Percentiles rank a stretch among this genome's conserved stretches.
phyloP scores from a whole-genome alignment of 2,329 filamentous ascomycete species.

The Hypomyces rosellus region DNA sequence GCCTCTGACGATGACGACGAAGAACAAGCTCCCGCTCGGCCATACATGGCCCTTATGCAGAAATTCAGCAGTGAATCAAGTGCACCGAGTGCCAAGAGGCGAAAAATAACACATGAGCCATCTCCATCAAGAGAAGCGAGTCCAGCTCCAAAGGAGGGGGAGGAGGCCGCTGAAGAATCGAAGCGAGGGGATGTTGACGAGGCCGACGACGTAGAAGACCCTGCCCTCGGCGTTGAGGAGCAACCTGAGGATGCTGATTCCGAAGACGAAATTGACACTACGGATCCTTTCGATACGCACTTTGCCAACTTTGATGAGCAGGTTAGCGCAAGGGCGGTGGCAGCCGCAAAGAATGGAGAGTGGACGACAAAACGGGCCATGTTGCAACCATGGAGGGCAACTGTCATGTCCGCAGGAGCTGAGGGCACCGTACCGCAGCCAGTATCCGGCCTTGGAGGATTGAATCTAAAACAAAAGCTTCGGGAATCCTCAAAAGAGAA shows the following conservation, averaged over 20 bases:
- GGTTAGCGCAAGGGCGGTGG: constrained; percentile 47
- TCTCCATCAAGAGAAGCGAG: constrained; percentile 17
- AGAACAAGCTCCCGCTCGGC: constrained; percentile 36
- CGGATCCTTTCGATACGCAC: constrained; percentile 75
- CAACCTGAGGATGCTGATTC: constrained; percentile 33
- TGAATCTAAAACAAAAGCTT: constrained; percentile 68
- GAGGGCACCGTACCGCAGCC: constrained; percentile 26
- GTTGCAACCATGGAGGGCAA: constrained; percentile 41
- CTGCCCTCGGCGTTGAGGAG: constrained; percentile 18
- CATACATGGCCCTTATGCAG: constrained; percentile 54
- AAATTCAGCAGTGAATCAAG: constrained; percentile 44
- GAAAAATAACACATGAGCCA: constrained; percentile 44
- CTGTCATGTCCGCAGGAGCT: constrained; percentile 40
- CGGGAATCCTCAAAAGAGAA: constrained; percentile 47
- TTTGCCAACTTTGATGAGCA: constrained; percentile 64
- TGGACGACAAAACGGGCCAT: constrained; percentile 46
- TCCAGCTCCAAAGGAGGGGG: constrained; percentile 29
- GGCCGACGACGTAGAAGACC: constrained; percentile 14
- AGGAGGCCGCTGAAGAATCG: constrained; percentile 33
- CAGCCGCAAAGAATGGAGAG: constrained; percentile 41
- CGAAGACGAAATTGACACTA: constrained; percentile 46
- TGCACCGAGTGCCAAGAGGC: constrained; percentile 46
- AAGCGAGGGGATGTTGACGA: constrained; percentile 22
- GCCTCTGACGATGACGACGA: constrained; percentile 40
- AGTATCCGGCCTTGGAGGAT: constrained; percentile 35